Evolutionary conservation across 495 filamentous ascomycete genomes (phyloP), one percentile per base, ranked within the genome.

Genomic region (Cercophora newfieldiana): DNA sequence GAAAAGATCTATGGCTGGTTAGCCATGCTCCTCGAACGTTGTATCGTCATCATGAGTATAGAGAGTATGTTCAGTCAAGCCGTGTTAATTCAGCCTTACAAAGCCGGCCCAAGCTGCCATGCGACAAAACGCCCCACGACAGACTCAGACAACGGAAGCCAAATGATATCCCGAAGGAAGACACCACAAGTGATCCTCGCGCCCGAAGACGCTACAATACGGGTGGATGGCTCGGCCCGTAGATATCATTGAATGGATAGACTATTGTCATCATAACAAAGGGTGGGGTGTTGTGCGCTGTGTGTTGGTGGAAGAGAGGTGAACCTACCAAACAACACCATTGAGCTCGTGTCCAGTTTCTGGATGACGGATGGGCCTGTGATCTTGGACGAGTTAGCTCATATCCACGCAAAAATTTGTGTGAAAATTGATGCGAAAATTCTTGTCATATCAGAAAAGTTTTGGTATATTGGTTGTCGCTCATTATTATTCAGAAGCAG

Each of bases 181-280:
- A 87, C 91, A 95, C 90, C 92, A 96, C 93, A 92, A 95, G 93
- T 87, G 72, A 83, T 96, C 92, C 85, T 96, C 83, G 82, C 82
- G 71, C 31, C 78, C 74, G 71, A 75, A 79, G 75, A 75, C 73
- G 66, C 89, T 94, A 86, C 81, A 89, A 92, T 96, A 83, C 73
- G 89, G 86, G 85, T 92, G 88, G 84, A 87, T 88, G 86, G 82
- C 85, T 91, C 85, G 89, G 90, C 80, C 69, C 76, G 81, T 80
- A 86, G 80, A 83, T 76, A 77, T 97, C 91, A 86, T 96, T 90
- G 94, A 98, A 98, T 98, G 94, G 94, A 98, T 98, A 91, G 89
- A 92, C 94, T 94, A 82, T 86, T 90, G 87, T 96, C 93, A 97
- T 98, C 94, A 90, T 90, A 77, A 82, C 64, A 55, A 55, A 33